Evolutionary conservation across 2,329 filamentous ascomycete species (phyloP).

Genomic region (Metarhizium robertsii): DNA sequence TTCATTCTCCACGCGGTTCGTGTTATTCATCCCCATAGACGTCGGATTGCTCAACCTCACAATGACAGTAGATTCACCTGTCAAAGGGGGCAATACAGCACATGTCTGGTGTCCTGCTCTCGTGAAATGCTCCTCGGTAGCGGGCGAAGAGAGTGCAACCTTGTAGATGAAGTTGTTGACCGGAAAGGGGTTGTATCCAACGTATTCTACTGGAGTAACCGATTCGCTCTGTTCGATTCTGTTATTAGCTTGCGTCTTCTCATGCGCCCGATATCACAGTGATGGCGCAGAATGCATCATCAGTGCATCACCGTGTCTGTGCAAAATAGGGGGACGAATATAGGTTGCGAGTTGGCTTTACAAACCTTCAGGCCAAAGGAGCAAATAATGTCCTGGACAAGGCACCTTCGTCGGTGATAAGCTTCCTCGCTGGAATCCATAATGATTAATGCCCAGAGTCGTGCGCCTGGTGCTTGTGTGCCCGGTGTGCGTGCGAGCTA

Average conservation of each 20-base stretch:
- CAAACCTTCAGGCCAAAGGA: background rate
- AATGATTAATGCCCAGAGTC: background rate
- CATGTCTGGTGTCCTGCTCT: background rate
- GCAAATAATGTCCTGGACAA: background rate
- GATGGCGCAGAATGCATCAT: too few relatives aligned
- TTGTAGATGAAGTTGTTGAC: slow-evolving; percentile 14
- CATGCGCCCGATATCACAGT: too few relatives aligned
- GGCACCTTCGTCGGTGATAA: background rate
- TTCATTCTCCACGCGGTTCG: slow-evolving; percentile 17
- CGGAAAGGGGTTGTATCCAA: background rate
- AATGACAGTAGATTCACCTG: slow-evolving; percentile 3
- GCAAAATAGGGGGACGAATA: background rate
- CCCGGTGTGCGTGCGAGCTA: background rate
- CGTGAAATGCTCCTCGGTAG: background rate
- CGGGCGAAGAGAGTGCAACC: slow-evolving; percentile 4
- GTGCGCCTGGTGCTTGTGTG: background rate
- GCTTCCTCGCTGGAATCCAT: background rate
- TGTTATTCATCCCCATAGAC: slow-evolving; percentile 7
- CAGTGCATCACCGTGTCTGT: background rate
- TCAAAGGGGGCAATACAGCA: background rate
- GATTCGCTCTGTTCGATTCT: background rate
- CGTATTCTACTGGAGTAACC: background rate
- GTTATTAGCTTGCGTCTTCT: background rate
- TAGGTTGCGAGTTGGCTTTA: background rate
- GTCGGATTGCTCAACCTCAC: slow-evolving; percentile 10